Evolutionary conservation across 139 green algal species (phyloP).

Genomic region (Zygnema circumcarinatum): DNA sequence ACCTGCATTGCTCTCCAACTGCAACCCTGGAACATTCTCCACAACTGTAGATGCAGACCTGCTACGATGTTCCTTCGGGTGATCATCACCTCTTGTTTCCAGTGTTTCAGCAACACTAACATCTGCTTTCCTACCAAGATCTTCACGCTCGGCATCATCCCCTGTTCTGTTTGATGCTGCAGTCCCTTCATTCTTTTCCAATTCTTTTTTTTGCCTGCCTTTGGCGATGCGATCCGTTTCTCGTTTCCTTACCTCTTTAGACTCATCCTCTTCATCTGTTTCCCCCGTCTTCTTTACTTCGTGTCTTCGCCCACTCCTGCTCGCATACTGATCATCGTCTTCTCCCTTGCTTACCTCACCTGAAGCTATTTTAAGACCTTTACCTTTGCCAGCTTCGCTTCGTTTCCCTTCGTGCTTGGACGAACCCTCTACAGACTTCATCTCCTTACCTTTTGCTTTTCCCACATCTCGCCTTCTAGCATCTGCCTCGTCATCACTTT

Average conservation of each 20-base stretch:
- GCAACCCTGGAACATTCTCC: too few species aligned
- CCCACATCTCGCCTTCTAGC: background rate
- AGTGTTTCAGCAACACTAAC: too few species aligned
- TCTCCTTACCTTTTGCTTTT: background rate
- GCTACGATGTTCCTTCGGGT: too few species aligned
- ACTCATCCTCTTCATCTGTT: background rate
- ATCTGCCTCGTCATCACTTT: background rate
- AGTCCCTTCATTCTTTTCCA: background rate
- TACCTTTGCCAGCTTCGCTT: background rate
- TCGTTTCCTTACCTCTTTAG: too few species aligned
- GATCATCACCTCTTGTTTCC: too few species aligned
- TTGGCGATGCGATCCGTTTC: too few species aligned
- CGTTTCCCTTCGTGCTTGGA: background rate
- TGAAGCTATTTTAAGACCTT: background rate
- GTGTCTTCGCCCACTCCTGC: background rate
- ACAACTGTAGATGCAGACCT: too few species aligned
- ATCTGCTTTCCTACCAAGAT: conserved; percentile 15
- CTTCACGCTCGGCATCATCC: background rate
- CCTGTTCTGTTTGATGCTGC: conserved; percentile 3
- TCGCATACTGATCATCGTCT: background rate
- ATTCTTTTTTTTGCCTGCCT: background rate
- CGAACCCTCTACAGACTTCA: too few species aligned
- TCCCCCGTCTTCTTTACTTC: background rate
- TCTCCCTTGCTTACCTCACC: background rate
- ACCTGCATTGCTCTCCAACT: too few species aligned